Evolutionary conservation across 441 rosid genomes (phyloP), one percentile per base, ranked within the genome.

Genomic region (Adansonia madagascariensis): DNA sequence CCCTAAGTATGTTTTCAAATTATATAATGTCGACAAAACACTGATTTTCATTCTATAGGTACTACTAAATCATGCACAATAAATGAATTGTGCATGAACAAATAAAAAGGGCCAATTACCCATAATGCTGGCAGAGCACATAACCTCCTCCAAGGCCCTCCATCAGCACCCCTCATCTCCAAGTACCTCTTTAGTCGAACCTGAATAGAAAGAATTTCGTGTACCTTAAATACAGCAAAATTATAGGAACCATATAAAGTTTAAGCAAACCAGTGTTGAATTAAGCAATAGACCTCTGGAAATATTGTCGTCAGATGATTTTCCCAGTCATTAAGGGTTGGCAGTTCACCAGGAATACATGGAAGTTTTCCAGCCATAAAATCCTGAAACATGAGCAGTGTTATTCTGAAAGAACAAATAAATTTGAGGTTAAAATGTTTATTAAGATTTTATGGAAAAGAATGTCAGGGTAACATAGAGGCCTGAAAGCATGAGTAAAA

Each of bases 141-240:
- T 71, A 94, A 62, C 80, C 98, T 91, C 87, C 99, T 94, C 99
- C 97, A 94, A 59, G 99, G 98, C 78, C 99, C 98, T 83, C 99
- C 98, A 88, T 94, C 99, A 85, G 98, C 97, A 73, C 99, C 99
- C 84, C 98, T 94, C 99, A 96, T 96, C 87, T 96, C 99, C 89
- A 96, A 84, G 87, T 94, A 96, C 68, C 99, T 89, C 90, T 96
- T 95, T 78, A 95, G 84, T 77, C 99, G 89, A 73, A 94, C 99
- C 98, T 94, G 87, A 77, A 84, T 59, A 22, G 46, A 74, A 76
- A n/a, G 52, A 75, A 49, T 60, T 66, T 62, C 56, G 20, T 31
- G 46, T 59, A 27, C 73, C 17, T 77, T 76, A 82, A 77, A 76
- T 61, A 63, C 61, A 62, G 61, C 49, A 62, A 41, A 39, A 18